Evolutionary conservation across 2,329 filamentous ascomycete genomes (phyloP).

Genomic region (Colletotrichum horii): DNA sequence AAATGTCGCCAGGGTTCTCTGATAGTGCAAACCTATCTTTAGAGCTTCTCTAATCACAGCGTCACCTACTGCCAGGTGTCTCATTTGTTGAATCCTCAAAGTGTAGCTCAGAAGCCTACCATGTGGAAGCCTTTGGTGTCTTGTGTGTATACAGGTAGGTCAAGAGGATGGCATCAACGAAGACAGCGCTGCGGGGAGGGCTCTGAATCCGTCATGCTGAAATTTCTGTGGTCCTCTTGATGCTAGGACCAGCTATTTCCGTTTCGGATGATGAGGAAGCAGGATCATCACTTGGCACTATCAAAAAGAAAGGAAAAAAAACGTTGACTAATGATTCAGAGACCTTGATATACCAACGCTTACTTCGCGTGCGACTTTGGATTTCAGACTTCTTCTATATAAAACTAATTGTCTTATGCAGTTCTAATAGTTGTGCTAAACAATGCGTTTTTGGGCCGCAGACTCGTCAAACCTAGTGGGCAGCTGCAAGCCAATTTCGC

Average conservation of each 20-base stretch:
- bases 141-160: rapidly evolving
- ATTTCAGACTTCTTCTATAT: neutral
- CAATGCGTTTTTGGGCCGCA: too few relatives aligned
- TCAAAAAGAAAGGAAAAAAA: too few relatives aligned
- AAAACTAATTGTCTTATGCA: rapidly evolving
- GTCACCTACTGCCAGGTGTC: rapidly evolving
- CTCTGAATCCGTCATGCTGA: rapidly evolving
- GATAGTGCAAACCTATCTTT: neutral
- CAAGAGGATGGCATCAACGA: neutral
- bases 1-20: too few relatives aligned
- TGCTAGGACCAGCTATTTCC: rapidly evolving
- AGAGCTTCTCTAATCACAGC: too few relatives aligned
- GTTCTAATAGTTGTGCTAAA: neutral
- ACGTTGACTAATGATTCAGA: too few relatives aligned
- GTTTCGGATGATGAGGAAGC: neutral
- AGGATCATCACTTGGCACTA: rapidly evolving
- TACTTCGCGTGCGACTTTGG: rapidly evolving
- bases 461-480: too few relatives aligned
- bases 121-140: neutral
- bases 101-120: rapidly evolving
- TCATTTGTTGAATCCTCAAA: rapidly evolving
- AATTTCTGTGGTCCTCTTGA: neutral
- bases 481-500: neutral
- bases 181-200: rapidly evolving
- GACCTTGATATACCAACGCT: neutral